phyloP scores from a whole-genome alignment of 2,329 filamentous ascomycete genomes.

The Sclerotinia glacialis region DNA sequence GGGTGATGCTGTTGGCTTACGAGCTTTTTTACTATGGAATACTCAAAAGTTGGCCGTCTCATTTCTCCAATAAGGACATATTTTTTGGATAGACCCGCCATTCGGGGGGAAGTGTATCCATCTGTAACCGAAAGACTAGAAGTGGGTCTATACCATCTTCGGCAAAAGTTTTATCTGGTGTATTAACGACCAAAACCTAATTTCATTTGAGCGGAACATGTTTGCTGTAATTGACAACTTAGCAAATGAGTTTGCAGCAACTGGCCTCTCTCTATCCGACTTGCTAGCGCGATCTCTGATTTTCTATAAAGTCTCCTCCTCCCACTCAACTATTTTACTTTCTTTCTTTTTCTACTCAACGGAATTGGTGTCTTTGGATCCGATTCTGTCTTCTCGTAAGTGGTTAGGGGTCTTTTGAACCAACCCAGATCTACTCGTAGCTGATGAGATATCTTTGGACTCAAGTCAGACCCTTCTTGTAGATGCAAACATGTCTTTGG shows the following conservation, averaged over 20 bases:
- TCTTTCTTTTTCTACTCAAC: background rate
- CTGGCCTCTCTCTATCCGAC: background rate
- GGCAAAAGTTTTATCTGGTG: no score
- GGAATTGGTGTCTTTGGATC: background rate
- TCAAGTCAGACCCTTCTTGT: background rate
- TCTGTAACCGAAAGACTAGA: background rate
- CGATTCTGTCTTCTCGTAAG: background rate
- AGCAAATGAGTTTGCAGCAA: background rate
- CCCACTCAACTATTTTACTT: background rate
- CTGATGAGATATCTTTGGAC: background rate
- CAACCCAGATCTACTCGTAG: background rate
- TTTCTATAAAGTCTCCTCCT: background rate
- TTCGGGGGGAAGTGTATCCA: no score
- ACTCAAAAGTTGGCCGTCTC: no score
- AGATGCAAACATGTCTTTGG: conserved; percentile 1
- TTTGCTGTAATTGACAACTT: background rate
- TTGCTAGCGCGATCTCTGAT: background rate
- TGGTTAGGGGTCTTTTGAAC: background rate
- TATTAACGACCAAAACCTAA: no score
- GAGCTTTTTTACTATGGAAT: no score
- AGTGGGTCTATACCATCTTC: background rate
- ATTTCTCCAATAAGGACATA: no score
- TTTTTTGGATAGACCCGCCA: no score
- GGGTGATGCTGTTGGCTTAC: no score
- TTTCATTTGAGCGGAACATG: background rate